phyloP scores from a whole-genome alignment of 371 early-diverging fungal genomes.

The Phascolomyces articulosus region DNA sequence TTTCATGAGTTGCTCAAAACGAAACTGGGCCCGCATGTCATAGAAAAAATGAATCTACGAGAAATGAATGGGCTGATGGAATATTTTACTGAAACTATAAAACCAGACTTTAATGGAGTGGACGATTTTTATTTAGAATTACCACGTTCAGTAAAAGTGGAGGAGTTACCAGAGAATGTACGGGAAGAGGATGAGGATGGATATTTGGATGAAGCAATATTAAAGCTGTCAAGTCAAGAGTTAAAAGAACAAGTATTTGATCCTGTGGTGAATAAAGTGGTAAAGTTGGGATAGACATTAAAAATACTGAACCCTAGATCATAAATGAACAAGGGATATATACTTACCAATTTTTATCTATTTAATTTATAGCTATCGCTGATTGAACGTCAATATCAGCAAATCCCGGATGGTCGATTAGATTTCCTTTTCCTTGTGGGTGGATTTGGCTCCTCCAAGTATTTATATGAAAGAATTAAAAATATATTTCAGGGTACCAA shows the following conservation, averaged over 20 bases:
- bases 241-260: no score
- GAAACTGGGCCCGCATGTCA: constrained; percentile 42
- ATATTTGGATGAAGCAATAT: constrained; percentile 49
- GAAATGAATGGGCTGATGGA: constrained; percentile 55
- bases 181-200: constrained; percentile 29
- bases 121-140: no score
- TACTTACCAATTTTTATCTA: no score
- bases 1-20: constrained; percentile 42
- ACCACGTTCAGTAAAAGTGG: no score
- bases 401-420: constrained; percentile 27
- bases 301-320: no score
- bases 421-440: no score
- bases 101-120: no score
- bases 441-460: constrained; percentile 53
- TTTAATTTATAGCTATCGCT: constrained; percentile 30
- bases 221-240: constrained; percentile 49
- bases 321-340: no score
- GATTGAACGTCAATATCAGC: constrained; percentile 32
- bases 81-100: constrained; percentile 58
- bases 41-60: constrained; percentile 42
- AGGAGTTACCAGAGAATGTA: constrained; percentile 24
- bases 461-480: constrained; percentile 40
- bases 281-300: constrained; percentile 31
- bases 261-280: no score
- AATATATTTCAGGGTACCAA: constrained; percentile 24